phyloP scores from a whole-genome alignment of 495 filamentous ascomycete species.

The Amorphotheca resinae region DNA sequence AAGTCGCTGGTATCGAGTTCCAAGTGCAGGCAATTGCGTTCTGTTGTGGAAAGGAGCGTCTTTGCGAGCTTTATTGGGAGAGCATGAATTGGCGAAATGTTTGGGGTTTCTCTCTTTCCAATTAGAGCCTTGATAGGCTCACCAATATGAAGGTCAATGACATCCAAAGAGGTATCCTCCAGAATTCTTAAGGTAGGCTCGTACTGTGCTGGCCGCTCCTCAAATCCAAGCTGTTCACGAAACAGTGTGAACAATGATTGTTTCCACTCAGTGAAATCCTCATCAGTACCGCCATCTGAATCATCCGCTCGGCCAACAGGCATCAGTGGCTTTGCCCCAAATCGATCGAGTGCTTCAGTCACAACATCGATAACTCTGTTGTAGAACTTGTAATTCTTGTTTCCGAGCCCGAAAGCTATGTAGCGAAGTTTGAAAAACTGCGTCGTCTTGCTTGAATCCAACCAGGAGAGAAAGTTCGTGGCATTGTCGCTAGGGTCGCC shows the following conservation, averaged over 20 bases:
- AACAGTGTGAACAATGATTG: slow-evolving; percentile 28
- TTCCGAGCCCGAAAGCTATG: slow-evolving; percentile 24
- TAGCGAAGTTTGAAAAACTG: slow-evolving; percentile 26
- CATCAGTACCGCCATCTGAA: slow-evolving; percentile 10
- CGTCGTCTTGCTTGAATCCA: slow-evolving; percentile 9
- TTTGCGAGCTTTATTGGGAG: slow-evolving; percentile 25
- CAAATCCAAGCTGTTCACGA: slow-evolving; percentile 24
- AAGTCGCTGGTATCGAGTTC: slow-evolving; percentile 8
- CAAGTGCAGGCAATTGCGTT: slow-evolving; percentile 13
- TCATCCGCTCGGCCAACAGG: slow-evolving; percentile 13
- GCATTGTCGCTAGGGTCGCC: slow-evolving; percentile 26
- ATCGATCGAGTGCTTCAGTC: background rate
- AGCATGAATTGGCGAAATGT: slow-evolving; percentile 25
- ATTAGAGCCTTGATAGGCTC: slow-evolving; percentile 23
- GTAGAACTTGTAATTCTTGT: slow-evolving; percentile 16
- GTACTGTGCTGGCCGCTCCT: slow-evolving; percentile 28
- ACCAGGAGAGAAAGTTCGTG: slow-evolving; percentile 33
- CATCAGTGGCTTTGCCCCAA: slow-evolving; percentile 4
- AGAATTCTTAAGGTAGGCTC: slow-evolving; percentile 27
- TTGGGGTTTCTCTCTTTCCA: slow-evolving; percentile 20
- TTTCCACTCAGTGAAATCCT: slow-evolving; percentile 19
- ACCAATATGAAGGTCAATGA: slow-evolving; percentile 29
- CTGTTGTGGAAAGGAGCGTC: slow-evolving; percentile 3
- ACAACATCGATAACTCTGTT: slow-evolving; percentile 9
- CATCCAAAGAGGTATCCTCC: slow-evolving; percentile 27